Conservation (phyloP, 495 filamentous ascomycete species). For the Aspergillus coremiiformis region DNA sequence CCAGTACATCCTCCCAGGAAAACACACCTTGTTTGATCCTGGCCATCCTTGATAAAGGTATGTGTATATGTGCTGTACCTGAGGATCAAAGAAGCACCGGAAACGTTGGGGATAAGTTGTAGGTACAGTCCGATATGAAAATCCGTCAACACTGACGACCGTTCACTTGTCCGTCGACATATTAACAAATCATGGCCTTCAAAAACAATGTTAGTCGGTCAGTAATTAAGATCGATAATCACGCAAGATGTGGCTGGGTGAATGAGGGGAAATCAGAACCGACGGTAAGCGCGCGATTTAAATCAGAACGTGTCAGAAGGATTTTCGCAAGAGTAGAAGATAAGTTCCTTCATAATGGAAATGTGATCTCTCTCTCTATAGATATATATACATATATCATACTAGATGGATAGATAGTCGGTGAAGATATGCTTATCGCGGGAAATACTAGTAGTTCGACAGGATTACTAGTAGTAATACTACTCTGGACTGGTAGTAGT, state of each 20-base stretch:
- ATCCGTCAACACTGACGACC: not conserved
- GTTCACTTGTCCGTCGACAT: not conserved
- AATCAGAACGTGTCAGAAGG: no score
- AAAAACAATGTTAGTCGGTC: not conserved
- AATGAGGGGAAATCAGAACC: slow-evolving; percentile 4
- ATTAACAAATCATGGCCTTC: slow-evolving; percentile 10
- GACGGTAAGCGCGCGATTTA: slow-evolving; percentile 14
- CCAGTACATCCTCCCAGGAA: slow-evolving; percentile 43
- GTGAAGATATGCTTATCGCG: slow-evolving; percentile 8
- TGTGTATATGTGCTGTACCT: not conserved
- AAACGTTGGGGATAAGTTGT: no score
- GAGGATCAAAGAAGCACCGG: not conserved
- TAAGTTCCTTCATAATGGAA: not conserved
- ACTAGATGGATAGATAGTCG: no score
- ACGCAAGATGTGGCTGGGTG: slow-evolving; percentile 4
- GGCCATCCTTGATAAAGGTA: slow-evolving; percentile 21
- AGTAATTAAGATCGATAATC: slow-evolving; percentile 1
- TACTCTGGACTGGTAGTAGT: no score
- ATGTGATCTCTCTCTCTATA: no score
- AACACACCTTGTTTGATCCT: slow-evolving; percentile 38
- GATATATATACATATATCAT: no score
- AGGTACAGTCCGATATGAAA: not conserved
- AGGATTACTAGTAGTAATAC: no score
- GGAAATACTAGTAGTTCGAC: no score
- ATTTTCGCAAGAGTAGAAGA: no score